Evolutionary conservation across 2,329 filamentous ascomycete genomes (phyloP).

Genomic region (Monosporascus sp.): DNA sequence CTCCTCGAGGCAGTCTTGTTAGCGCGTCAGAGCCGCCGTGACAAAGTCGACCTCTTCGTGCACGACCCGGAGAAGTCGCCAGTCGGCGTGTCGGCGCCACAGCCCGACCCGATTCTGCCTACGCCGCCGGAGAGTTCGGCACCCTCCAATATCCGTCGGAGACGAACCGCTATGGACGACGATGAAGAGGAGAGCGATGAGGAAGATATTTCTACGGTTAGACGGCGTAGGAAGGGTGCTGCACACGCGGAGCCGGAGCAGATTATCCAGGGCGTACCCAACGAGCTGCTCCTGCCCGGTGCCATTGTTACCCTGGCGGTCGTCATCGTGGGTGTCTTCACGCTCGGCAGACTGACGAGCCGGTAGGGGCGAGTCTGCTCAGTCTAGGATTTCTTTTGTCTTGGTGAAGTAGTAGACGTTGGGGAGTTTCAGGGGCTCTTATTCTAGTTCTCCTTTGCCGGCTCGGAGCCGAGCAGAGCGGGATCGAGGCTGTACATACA

Average conservation of each 20-base stretch:
- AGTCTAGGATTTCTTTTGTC: background rate
- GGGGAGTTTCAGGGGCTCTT: background rate
- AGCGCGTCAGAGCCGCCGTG: conserved; percentile 68
- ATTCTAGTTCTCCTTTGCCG: background rate
- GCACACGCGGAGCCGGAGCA: conserved; percentile 58
- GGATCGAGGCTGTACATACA: background rate
- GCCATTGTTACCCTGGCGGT: conserved; percentile 93
- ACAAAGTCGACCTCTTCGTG: conserved; percentile 96
- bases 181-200: conserved; percentile 53
- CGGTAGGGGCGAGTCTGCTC: conserved; percentile 31
- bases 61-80: conserved; percentile 91
- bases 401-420: background rate
- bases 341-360: conserved; percentile 66
- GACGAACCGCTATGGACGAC: conserved; percentile 34
- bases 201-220: conserved; percentile 47
- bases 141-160: conserved; percentile 41
- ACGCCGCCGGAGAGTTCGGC: conserved; percentile 46
- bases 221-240: conserved; percentile 40
- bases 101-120: conserved; percentile 33
- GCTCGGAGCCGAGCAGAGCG: background rate
- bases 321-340: conserved; percentile 90
- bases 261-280: conserved; percentile 85
- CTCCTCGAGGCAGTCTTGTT: conserved; percentile 84
- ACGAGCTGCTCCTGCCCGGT: conserved; percentile 87
- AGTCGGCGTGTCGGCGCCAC: conserved; percentile 54